Evolutionary conservation across 2,329 filamentous ascomycete genomes (phyloP).

Genomic region (Beauveria medogensis): DNA sequence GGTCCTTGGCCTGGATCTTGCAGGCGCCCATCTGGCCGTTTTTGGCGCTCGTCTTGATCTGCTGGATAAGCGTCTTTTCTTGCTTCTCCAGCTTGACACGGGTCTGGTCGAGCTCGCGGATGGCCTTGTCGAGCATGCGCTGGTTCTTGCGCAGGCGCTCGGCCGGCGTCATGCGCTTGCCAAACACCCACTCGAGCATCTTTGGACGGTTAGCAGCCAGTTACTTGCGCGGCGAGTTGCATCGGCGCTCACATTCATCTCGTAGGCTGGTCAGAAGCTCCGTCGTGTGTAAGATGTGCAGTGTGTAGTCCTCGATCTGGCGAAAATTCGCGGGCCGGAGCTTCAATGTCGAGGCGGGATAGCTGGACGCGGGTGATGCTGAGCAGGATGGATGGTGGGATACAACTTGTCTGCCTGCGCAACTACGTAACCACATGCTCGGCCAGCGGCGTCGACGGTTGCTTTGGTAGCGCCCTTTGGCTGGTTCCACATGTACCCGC

Average conservation of each 20-base stretch:
- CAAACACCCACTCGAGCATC: constrained; percentile 98
- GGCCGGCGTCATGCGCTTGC: constrained; percentile 96
- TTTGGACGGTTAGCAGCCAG: constrained; percentile 29
- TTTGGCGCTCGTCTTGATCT: constrained; percentile 98
- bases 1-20: constrained; percentile 96
- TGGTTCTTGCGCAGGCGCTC: constrained; percentile 91
- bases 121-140: constrained; percentile 92
- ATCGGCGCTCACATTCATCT: constrained; percentile 47
- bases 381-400: constrained; percentile 1
- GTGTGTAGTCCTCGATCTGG: not conserved
- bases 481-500: not conserved
- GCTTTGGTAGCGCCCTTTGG: not conserved
- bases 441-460: not conserved
- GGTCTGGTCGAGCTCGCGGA: constrained; percentile 91
- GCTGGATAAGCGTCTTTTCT: constrained; percentile 90
- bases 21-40: constrained; percentile 97
- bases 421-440: constrained; percentile 2
- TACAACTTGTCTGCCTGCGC: constrained; percentile 1
- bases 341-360: constrained; percentile 1
- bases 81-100: constrained; percentile 95
- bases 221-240: constrained; percentile 6
- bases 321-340: not conserved
- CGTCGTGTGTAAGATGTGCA: not conserved
- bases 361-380: not conserved
- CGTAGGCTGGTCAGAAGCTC: constrained; percentile 15